phyloP scores from a whole-genome alignment of 257 asterid genomes.

The Linaria vulgaris region DNA sequence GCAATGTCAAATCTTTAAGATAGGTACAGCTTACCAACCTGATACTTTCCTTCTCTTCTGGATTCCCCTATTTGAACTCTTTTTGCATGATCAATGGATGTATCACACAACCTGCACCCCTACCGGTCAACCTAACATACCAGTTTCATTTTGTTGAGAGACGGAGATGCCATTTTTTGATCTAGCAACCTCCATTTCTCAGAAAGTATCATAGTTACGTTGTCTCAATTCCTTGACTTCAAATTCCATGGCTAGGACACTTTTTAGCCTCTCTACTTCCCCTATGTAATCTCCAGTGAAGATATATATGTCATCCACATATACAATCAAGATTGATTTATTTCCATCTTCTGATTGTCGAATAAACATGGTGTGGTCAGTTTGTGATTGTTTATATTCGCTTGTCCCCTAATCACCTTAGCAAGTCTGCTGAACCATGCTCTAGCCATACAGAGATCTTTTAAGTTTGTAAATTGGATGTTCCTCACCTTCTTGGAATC shows the following conservation, averaged over 20 bases:
- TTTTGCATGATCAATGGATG: neutral
- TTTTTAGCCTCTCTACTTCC: neutral
- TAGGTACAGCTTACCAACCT: too few species aligned
- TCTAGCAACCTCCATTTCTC: too few species aligned
- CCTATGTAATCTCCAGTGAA: neutral
- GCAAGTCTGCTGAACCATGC: neutral
- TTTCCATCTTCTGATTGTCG: neutral
- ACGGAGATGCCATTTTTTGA: neutral
- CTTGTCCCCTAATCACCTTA: neutral
- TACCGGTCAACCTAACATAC: neutral
- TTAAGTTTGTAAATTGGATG: neutral
- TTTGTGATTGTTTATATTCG: neutral
- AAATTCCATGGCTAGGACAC: neutral
- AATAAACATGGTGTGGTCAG: neutral
- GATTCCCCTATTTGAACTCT: neutral
- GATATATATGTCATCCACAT: neutral
- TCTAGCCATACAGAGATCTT: neutral
- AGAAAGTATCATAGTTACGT: too few species aligned
- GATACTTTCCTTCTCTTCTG: neutral
- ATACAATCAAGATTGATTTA: neutral
- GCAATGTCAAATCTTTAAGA: too few species aligned
- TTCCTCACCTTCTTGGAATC: neutral
- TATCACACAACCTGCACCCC: neutral
- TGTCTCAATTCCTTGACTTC: too few species aligned
- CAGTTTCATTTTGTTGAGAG: neutral